Base-by-base conservation (phyloP, 352 stramenopile genomes). In the Phytophthora sp. region DNA sequence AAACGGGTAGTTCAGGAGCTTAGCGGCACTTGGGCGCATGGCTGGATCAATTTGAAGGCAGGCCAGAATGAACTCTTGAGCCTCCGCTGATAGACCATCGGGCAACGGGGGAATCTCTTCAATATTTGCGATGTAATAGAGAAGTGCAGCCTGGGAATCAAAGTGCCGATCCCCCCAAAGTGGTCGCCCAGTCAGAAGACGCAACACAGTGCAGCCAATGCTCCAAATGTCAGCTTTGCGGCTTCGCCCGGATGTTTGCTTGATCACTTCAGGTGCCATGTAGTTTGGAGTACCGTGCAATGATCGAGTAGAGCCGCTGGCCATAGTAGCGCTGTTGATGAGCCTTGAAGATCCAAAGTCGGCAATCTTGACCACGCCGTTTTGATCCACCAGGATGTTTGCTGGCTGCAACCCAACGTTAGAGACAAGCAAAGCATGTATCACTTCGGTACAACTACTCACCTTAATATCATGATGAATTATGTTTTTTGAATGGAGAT, bases 331-430 rank as follows among this genome's bases (percentile, higher is more conserved):
- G 63, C 76, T 83, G 69, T 68, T 84, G 12, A 88, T 79, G 15
- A 91, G 65, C 5, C 82, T 52, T 30, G 94, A 98, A 9, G 94
- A 91, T 11, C 96, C 95, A 77, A 98, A 98, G 67, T 98, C 95
- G 5, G 93, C 93, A 18, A 98, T 77, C 65, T 98, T 99, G 23
- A 98, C 93, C 17, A 91, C 73, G 28, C 96, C 96, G 49, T 93
- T 82, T 59, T 98, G 92, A 58, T 97, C 96, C 8, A 99, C 91
- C 23, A 99, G 77, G 49, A 99, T 92, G 55, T 99, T 99, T 23
- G 84, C 87, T 5, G 85, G 83, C 79, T 88, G 48, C 7, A 35
- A n/a, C 27, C 27, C n/a, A 23, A 24, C 13, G 21, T 41, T 42
- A 32, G 38, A 26, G 8, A 42, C 30, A 32, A 32, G 11, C 28